A percentile compares a stretch with the other conserved stretches of the same genome.
Conservation (phyloP, 129 eudicot genomes). For the Tagetes patula region DNA sequence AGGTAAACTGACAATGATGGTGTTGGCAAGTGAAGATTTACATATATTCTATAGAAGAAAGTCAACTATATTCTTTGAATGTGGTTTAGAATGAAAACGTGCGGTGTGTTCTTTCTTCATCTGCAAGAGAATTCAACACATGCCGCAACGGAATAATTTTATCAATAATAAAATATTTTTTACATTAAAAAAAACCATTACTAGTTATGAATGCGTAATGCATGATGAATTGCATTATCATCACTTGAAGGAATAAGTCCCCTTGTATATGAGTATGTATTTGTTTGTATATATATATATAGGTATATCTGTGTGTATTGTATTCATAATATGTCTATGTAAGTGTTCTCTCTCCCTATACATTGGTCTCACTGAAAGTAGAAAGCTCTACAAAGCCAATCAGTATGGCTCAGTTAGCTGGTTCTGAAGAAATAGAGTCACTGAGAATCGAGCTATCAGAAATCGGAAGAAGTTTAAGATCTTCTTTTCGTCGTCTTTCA, state of each 20-base stretch:
- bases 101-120: constrained; percentile 9
- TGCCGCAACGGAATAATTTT: not conserved
- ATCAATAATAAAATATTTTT: not conserved
- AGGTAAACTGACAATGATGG: not conserved
- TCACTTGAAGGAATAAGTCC: constrained; percentile 9
- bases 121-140: constrained; percentile 12
- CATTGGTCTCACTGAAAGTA: constrained; percentile 10
- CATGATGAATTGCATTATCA: constrained; percentile 20
- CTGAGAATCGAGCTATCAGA: constrained; percentile 36
- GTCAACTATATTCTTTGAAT: constrained; percentile 17
- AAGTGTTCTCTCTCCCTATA: not conserved
- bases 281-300: not conserved
- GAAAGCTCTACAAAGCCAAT: constrained; percentile 22
- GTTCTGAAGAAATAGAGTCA: constrained; percentile 39
- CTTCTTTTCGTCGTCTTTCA: constrained; percentile 29
- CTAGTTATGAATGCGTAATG: constrained; percentile 5
- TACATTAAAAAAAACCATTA: too few species aligned
- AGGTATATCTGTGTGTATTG: not conserved
- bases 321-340: not conserved
- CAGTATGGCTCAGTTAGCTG: constrained; percentile 47
- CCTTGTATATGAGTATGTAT: constrained; percentile 4
- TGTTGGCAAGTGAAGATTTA: not conserved
- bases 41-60: not conserved
- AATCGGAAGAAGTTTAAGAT: constrained; percentile 42
- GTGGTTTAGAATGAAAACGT: too few species aligned